These are phyloP conservation scores for Juglanconis sp. DNA, from an alignment of 2,329 filamentous ascomycete genomes.

Conservation along the genomic window DNA sequence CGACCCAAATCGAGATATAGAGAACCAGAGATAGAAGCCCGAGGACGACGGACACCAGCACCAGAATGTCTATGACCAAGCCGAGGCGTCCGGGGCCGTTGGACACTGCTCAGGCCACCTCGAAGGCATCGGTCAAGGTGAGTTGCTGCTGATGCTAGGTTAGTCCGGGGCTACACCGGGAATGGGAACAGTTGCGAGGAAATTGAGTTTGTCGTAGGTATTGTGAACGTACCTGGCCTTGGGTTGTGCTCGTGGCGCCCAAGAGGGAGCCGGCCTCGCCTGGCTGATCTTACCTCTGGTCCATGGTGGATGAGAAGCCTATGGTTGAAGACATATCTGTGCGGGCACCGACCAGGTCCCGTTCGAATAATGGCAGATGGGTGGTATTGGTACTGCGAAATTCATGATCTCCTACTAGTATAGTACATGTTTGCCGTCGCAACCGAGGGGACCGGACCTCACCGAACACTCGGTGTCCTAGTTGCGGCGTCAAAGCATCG, in stretches of 20 bases:
- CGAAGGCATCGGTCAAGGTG: neutral
- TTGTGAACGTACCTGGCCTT: neutral
- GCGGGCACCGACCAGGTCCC: too few species aligned
- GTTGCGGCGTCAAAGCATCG: neutral
- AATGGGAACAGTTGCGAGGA: too few species aligned
- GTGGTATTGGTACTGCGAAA: too few species aligned
- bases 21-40: neutral
- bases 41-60: neutral
- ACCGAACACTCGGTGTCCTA: neutral
- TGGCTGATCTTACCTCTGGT: neutral
- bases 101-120: neutral
- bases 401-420: too few species aligned
- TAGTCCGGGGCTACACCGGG: too few species aligned
- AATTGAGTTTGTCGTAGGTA: too few species aligned
- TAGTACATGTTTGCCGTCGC: too few species aligned
- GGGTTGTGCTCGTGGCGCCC: neutral
- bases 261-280: neutral
- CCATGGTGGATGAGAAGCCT: neutral
- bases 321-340: neutral
- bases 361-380: too few species aligned
- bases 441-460: too few species aligned
- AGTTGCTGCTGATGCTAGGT: neutral
- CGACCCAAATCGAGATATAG: neutral
- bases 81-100: neutral
- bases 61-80: neutral